Evolutionary conservation across 371 early-diverging fungal genomes (phyloP), one percentile per base, ranked within the genome.

Genomic region (Lichtheimia hyalospora): DNA sequence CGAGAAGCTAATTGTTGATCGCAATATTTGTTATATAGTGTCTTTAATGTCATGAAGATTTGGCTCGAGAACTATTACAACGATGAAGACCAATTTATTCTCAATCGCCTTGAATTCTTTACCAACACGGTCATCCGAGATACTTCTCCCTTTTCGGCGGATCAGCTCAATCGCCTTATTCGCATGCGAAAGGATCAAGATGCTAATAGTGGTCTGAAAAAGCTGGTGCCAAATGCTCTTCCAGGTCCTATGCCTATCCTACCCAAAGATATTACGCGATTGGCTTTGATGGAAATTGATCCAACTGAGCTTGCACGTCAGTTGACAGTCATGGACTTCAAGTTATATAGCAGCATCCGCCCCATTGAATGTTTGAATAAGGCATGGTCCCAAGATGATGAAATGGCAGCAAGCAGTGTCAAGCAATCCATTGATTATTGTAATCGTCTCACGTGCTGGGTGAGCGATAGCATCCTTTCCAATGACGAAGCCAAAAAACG

Each of bases 261-360:
- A 52, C 92, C 92, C 1, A 84, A 83, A 44, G 83, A 81, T 48
- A 68, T 89, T 49, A 77, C 79, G 21, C 74, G 77, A 42, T 64
- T 92, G 58, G 82, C 83, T 57, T 76, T 96, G 34, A 52, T 85
- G 51, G 96, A 96, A 34, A 71, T 94, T 23, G 93, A 96, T 64
- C 93, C 97, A 2, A 67, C 93, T 18, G 98, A 98, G 71, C 67
- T 96, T 50, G 96, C 96, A 0, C 82, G 98, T 39, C 97, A 98
- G 67, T 67, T 98, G 41, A 95, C 95, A 7, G 74, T 96, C 49
- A 84, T 93, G 63, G 93, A 95, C 63, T 88, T 85, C 21, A 84
- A 80, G 27, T 54, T 88, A 5, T 96, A 91, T 66, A 84, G 82
- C 73, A 84, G 84, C 59, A 91, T 97, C 53, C 75, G 85, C 46